phyloP scores from a whole-genome alignment of 768 basidiomycete genomes.

The Phlebiopsis gigantea region DNA sequence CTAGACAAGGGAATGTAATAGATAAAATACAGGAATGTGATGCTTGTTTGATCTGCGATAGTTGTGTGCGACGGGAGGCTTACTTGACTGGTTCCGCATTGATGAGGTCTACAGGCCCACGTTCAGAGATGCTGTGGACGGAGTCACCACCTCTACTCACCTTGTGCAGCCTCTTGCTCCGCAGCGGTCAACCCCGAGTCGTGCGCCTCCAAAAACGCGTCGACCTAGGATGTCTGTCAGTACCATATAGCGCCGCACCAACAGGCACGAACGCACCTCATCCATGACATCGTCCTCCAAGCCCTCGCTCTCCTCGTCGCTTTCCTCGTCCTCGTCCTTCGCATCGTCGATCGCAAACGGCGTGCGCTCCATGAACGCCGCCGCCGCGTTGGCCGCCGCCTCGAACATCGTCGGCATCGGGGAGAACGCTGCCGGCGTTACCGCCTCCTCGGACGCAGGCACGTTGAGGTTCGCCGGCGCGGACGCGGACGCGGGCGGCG shows the following conservation, averaged over 20 bases:
- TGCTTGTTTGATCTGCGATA: background rate
- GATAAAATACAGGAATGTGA: slow-evolving; percentile 13
- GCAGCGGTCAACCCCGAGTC: slow-evolving; percentile 80
- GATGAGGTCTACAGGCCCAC: slow-evolving; percentile 41
- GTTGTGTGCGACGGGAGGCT: too few relatives aligned
- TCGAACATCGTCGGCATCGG: slow-evolving; percentile 59
- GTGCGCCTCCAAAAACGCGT: slow-evolving; percentile 92
- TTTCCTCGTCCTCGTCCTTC: slow-evolving; percentile 67
- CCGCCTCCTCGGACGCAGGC: slow-evolving; percentile 19
- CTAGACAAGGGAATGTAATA: slow-evolving; percentile 7
- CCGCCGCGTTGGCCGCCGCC: slow-evolving; percentile 71
- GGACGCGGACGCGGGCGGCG: slow-evolving; percentile 12
- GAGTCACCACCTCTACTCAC: slow-evolving; percentile 42
- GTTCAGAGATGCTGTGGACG: background rate
- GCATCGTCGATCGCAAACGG: slow-evolving; percentile 98
- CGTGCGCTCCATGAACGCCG: slow-evolving; percentile 75
- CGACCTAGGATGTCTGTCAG: slow-evolving; percentile 45
- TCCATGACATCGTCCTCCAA: slow-evolving; percentile 83
- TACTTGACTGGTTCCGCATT: slow-evolving; percentile 57
- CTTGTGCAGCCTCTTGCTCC: slow-evolving; percentile 73
- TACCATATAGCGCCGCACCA: background rate
- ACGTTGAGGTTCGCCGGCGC: slow-evolving; percentile 51
- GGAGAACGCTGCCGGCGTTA: slow-evolving; percentile 32
- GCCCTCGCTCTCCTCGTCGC: slow-evolving; percentile 41
- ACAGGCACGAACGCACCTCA: slow-evolving; percentile 57